phyloP scores from a whole-genome alignment of 2,329 filamentous ascomycete species.

The Epichloe elymi region DNA sequence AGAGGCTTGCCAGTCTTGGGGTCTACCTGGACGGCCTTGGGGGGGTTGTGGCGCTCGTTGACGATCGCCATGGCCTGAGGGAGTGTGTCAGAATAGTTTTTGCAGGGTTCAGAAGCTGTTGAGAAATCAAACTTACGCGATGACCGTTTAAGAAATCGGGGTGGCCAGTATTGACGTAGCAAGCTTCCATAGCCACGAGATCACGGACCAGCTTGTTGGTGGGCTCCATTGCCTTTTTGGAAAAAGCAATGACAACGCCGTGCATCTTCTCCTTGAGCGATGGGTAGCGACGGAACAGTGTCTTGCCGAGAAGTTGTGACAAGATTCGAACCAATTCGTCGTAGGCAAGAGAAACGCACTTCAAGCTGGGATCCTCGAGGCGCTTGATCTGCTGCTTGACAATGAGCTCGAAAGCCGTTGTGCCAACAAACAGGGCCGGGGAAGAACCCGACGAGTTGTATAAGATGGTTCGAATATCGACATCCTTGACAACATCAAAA shows the following conservation, averaged over 20 bases:
- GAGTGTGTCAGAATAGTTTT: neutral
- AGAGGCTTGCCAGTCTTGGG: slow-evolving; percentile 97
- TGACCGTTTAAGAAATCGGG: slow-evolving; percentile 96
- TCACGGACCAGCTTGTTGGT: slow-evolving; percentile 95
- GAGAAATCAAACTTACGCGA: slow-evolving; percentile 39
- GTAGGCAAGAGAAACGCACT: slow-evolving; percentile 94
- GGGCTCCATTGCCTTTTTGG: slow-evolving; percentile 96
- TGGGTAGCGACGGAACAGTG: slow-evolving; percentile 87
- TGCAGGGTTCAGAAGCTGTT: too few relatives aligned
- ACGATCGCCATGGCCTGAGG: slow-evolving; percentile 85
- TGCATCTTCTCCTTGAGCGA: slow-evolving; percentile 94
- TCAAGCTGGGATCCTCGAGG: slow-evolving; percentile 88
- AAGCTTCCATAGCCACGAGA: slow-evolving; percentile 87
- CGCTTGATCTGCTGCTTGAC: slow-evolving; percentile 98
- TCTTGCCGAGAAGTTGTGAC: slow-evolving; percentile 75
- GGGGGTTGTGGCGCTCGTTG: slow-evolving; percentile 72
- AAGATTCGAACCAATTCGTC: slow-evolving; percentile 95
- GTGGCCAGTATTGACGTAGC: slow-evolving; percentile 97
- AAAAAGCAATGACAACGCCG: slow-evolving; percentile 79
- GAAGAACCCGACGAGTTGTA: slow-evolving; percentile 99
- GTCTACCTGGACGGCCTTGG: slow-evolving; percentile 85
- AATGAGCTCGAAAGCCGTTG: slow-evolving; percentile 94
- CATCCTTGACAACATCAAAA: slow-evolving; percentile 94
- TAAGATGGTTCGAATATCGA: slow-evolving; percentile 90
- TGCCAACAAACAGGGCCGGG: slow-evolving; percentile 91